Evolutionary conservation across 139 green algal species (phyloP), one percentile per base, ranked within the genome.

Genomic region (Chlamydomonas incerta): DNA sequence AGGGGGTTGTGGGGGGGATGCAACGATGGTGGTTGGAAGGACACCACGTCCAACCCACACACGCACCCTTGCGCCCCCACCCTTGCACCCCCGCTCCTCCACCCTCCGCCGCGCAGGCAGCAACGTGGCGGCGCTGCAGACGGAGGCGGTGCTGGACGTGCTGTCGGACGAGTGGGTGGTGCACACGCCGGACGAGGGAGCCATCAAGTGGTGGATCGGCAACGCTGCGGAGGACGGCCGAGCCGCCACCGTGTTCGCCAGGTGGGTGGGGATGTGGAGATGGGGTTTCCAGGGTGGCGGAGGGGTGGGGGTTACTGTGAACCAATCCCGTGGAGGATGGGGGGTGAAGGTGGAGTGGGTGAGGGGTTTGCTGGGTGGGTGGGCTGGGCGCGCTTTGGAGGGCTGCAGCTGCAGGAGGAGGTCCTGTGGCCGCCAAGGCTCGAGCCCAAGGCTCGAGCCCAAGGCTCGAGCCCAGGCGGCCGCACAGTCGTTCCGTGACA

Each of bases 201-300:
- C 95, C 34, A 96, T 97, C 91, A 98, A 98, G 89, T 98, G 95
- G 93, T 96, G 92, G 92, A 96, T 96, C 67, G 95, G 95, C 24
- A 98, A 98, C 87, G 95, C 93, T 21, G 95, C 95, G 50, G 93
- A 97, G 87, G 95, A 98, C 70, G 95, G 95, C 11, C 71, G 62
- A 24, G 81, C 87, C 37, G 92, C 92, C 18, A 97, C 95, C 1
- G 95, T 98, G 62, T 98, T 98, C 93, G 95, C 95, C 0, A 85
- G 87, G 86, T 86, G 72, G 34, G 71, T 1, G 33, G 17, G 11
- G 15, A 24, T 23, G 15, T n/a, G 41, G 41, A 92, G n/a, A 88
- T 95, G 34, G 77, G 86, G 70, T 31, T n/a, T n/a, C n/a, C n/a
- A n/a, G n/a, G n/a, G 21, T 92, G 50, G 80, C 74, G 4, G 72